Evolutionary conservation across 2,329 filamentous ascomycete species (phyloP).

Genomic region (Ophiostoma tasmaniense): DNA sequence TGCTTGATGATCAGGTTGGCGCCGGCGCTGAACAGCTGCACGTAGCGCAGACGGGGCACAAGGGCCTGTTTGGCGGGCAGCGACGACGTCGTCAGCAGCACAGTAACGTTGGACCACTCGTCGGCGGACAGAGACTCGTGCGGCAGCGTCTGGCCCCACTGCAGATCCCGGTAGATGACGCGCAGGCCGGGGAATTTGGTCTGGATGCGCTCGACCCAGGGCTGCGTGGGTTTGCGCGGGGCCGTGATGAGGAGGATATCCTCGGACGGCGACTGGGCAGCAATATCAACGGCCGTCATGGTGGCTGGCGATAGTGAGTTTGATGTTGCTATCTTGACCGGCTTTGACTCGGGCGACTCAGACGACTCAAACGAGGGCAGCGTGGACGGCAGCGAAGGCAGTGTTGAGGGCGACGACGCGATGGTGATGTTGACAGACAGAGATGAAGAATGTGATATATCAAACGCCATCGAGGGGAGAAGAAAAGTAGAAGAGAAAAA

Average conservation of each 20-base stretch:
- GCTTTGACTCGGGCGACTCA: not conserved
- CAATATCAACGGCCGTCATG: constrained; percentile 14
- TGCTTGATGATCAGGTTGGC: constrained; percentile 40
- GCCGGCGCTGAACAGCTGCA: constrained; percentile 48
- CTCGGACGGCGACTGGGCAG: constrained; percentile 23
- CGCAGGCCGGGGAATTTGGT: constrained; percentile 37
- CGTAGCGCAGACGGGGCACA: constrained; percentile 41
- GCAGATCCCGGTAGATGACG: constrained; percentile 28
- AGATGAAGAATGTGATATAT: constrained; percentile 7
- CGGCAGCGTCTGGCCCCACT: constrained; percentile 26
- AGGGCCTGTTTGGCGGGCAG: constrained; percentile 34
- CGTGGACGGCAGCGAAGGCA: not conserved
- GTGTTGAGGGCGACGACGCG: not conserved
- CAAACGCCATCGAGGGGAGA: not conserved
- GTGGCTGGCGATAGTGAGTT: not conserved
- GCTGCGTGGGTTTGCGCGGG: constrained; percentile 27
- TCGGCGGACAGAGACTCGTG: constrained; percentile 21
- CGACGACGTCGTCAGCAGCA: constrained; percentile 26
- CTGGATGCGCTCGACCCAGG: constrained; percentile 31
- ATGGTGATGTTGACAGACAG: constrained; percentile 11
- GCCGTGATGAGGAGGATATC: constrained; percentile 41
- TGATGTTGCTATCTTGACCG: not conserved
- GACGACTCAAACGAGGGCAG: not conserved
- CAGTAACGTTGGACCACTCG: constrained; percentile 41
- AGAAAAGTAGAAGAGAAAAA: not conserved